These are phyloP conservation scores for Hydnum rufescens DNA, from an alignment of 768 basidiomycete genomes.

Conservation along the genomic window DNA sequence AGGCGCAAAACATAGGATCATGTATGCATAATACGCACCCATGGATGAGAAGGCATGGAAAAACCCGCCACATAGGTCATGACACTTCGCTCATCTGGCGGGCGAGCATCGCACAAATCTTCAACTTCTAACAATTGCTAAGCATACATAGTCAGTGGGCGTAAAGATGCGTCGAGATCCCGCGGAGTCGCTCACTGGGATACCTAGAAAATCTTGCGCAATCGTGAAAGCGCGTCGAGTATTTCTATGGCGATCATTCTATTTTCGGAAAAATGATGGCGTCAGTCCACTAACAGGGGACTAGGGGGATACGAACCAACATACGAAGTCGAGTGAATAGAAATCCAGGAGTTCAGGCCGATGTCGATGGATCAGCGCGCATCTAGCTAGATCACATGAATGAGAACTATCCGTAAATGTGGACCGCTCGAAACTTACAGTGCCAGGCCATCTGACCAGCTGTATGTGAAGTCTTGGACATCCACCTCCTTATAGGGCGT, in stretches of 20 bases:
- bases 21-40: constrained; percentile 39
- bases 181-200: constrained; percentile 45
- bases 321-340: constrained; percentile 61
- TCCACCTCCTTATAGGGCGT: constrained; percentile 77
- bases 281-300: no score
- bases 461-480: constrained; percentile 80
- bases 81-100: constrained; percentile 87
- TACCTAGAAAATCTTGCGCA: constrained; percentile 73
- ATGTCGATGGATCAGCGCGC: constrained; percentile 93
- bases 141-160: neutral
- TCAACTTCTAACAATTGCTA: constrained; percentile 93
- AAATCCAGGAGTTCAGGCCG: constrained; percentile 91
- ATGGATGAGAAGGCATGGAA: constrained; percentile 98
- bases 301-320: constrained; percentile 5
- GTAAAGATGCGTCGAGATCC: neutral
- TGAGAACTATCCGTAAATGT: constrained; percentile 5
- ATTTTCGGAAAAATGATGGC: no score
- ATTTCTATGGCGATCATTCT: constrained; percentile 65
- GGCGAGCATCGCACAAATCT: constrained; percentile 72
- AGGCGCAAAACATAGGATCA: neutral
- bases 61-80: constrained; percentile 97
- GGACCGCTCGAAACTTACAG: constrained; percentile 39
- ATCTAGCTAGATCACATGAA: constrained; percentile 29
- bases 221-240: constrained; percentile 74
- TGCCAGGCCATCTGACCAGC: constrained; percentile 91